Base-by-base conservation (phyloP, 257 asterid species). In the Lavandula angustifolia region DNA sequence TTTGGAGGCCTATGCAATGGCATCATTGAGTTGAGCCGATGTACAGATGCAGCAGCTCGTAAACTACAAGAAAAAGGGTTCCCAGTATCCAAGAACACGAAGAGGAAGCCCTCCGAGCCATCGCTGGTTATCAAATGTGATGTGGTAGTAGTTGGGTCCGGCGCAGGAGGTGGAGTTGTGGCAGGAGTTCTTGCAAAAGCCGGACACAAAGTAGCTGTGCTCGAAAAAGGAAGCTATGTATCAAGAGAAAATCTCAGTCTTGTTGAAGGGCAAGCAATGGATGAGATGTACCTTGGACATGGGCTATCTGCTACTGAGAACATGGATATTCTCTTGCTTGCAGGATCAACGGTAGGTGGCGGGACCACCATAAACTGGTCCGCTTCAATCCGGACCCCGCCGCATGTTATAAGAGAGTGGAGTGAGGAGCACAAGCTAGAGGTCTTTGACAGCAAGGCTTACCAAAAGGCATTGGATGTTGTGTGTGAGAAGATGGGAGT, bases 331-430 rank as follows among this genome's bases (percentile, higher is more conserved):
- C 8, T 86, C 9, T 1, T 87, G 65, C 89, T 92, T 9, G 95
- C 98, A 0, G 98, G 95, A 29, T 82, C 98, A 0, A 92, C 96
- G 0, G 91, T 92, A 1, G 98, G 96, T 0, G 98, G 98, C 0
- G 98, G 98, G 48, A 88, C 98, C 0, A 70, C 95, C 3, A 50
- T 92, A 11, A 92, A 92, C 47, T 92, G 98, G 98, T 82, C 95
- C 0, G 95, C 96, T 31, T 86, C 98, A 0, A 76, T 92, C 44
- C 62, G 73, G 33, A 92, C 98, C 0, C 98, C 95, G 1, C 69
- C 63, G 0, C 92, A 92, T 35, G 95, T 92, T 0, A 60, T 64
- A 0, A 81, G 69, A 44, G 96, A 92, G n/a, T 92, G 96, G 95
- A 79, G 86, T 7, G 80, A 81, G 44, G 35, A 34, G 0, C 32